Percentiles rank a stretch among this genome's conserved stretches.
These are phyloP conservation scores for Prasinococcaceae sp. DNA, from an alignment of 139 green algal species.

Conservation along the genomic window DNA sequence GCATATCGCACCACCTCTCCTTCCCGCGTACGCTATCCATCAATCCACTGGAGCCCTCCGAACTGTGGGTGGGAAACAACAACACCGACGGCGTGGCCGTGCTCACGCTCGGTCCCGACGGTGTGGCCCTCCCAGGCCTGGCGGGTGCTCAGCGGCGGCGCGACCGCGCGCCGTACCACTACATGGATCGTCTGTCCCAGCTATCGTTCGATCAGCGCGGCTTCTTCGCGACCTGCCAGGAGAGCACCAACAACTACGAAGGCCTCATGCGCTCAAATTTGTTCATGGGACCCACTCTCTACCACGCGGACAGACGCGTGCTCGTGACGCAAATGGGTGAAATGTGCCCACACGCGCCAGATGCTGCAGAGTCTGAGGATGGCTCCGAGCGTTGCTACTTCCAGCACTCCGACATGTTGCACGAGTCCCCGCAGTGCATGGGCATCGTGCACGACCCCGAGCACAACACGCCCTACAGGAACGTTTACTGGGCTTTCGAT, in stretches of 20 bases:
- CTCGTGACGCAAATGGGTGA: background rate
- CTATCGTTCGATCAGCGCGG: slow-evolving; percentile 1
- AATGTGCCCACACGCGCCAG: background rate
- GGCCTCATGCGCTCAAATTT: background rate
- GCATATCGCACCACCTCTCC: too few relatives aligned
- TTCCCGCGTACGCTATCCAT: too few relatives aligned
- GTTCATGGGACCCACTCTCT: slow-evolving; percentile 12
- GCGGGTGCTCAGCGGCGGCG: too few relatives aligned
- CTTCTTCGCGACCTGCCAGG: slow-evolving; percentile 7
- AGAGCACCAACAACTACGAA: slow-evolving; percentile 5
- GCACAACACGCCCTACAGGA: background rate
- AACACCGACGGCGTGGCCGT: background rate
- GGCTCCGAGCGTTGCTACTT: background rate
- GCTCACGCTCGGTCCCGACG: background rate
- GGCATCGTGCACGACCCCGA: slow-evolving; percentile 10
- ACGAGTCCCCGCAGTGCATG: slow-evolving; percentile 4
- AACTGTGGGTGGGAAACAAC: slow-evolving; percentile 2
- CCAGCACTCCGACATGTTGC: slow-evolving; percentile 7
- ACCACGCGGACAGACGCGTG: background rate
- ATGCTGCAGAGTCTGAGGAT: background rate
- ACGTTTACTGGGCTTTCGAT: slow-evolving; percentile 10
- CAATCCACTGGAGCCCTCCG: too few relatives aligned
- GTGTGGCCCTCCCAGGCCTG: too few relatives aligned
- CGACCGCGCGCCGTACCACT: slow-evolving; percentile 9
- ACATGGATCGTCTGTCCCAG: slow-evolving; percentile 1